A percentile compares a stretch with the other conserved stretches of the same genome.
phyloP scores from a whole-genome alignment of 2,329 filamentous ascomycete genomes.

The Leptosphaerulina australis region DNA sequence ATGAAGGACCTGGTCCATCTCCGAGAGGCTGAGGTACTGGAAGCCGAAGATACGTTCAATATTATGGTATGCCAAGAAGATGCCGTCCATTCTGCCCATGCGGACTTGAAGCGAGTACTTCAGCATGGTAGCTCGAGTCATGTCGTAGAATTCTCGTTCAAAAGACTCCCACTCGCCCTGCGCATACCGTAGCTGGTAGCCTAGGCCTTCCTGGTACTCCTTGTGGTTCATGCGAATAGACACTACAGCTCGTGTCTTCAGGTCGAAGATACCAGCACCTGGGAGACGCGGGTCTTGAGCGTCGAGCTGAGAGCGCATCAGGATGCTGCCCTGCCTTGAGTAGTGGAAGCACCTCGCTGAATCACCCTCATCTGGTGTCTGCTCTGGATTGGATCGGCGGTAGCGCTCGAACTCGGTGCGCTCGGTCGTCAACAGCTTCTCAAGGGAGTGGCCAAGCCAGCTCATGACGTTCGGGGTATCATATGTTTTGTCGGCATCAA shows the following conservation, averaged over 20 bases:
- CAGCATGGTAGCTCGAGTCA: slow-evolving; percentile 91
- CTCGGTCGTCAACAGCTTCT: slow-evolving; percentile 86
- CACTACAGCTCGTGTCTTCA: slow-evolving; percentile 92
- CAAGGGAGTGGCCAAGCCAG: slow-evolving; percentile 93
- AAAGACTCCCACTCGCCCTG: slow-evolving; percentile 87
- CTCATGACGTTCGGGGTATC: slow-evolving; percentile 85
- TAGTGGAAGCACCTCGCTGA: slow-evolving; percentile 72
- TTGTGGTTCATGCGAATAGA: slow-evolving; percentile 85
- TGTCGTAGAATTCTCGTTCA: slow-evolving; percentile 94
- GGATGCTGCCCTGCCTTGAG: slow-evolving; percentile 81
- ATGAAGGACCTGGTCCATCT: slow-evolving; percentile 92
- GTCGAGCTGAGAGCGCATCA: slow-evolving; percentile 95
- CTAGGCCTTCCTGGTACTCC: slow-evolving; percentile 74
- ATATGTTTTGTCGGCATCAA: slow-evolving; percentile 93
- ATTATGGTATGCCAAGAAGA: slow-evolving; percentile 97
- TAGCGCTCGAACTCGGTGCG: slow-evolving; percentile 87
- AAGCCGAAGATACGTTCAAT: slow-evolving; percentile 95
- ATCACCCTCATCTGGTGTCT: slow-evolving; percentile 72
- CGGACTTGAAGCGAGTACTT: slow-evolving; percentile 97
- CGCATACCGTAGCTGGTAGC: slow-evolving; percentile 81
- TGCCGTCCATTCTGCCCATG: slow-evolving; percentile 98
- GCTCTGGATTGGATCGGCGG: slow-evolving; percentile 60
- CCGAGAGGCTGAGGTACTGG: slow-evolving; percentile 84
- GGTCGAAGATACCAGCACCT: slow-evolving; percentile 90
- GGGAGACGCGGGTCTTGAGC: slow-evolving; percentile 85